Evolutionary conservation across 768 basidiomycete species (phyloP).

Genomic region (Kwoniella mangroviensis): DNA sequence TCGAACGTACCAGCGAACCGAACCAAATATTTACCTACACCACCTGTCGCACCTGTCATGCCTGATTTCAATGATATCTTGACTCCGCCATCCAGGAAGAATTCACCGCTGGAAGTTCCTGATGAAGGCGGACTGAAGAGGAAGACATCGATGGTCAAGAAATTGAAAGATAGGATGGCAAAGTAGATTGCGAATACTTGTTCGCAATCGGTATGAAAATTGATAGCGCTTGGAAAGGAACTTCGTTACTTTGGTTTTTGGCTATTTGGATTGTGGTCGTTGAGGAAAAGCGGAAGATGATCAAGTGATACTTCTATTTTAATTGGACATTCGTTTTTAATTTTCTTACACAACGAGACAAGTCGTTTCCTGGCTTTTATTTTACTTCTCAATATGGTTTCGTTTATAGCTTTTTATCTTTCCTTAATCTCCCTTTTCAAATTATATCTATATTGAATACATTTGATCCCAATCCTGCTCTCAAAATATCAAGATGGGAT

Average conservation of each 20-base stretch:
- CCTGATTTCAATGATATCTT: constrained; percentile 51
- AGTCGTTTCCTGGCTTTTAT: no score
- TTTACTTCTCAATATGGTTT: no score
- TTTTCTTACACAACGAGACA: no score
- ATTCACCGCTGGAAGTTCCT: constrained; percentile 16
- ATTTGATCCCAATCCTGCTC: no score
- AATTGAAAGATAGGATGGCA: constrained; percentile 52
- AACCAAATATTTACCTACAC: constrained; percentile 44
- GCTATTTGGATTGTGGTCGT: no score
- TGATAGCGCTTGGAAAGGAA: not conserved
- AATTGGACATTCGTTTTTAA: no score
- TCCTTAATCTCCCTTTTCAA: no score
- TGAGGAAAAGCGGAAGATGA: no score
- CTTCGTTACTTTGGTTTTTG: not conserved
- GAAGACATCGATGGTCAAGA: constrained; percentile 55
- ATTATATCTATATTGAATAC: no score
- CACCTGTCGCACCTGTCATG: constrained; percentile 55
- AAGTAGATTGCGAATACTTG: constrained; percentile 24
- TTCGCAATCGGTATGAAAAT: not conserved
- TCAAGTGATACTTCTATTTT: no score
- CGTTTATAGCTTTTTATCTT: no score
- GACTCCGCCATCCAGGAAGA: constrained; percentile 13
- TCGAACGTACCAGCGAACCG: constrained; percentile 30
- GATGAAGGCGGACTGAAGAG: constrained; percentile 40
- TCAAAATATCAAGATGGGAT: no score